Conservation (phyloP, 768 basidiomycete genomes). For the Mycena leptocephala region DNA sequence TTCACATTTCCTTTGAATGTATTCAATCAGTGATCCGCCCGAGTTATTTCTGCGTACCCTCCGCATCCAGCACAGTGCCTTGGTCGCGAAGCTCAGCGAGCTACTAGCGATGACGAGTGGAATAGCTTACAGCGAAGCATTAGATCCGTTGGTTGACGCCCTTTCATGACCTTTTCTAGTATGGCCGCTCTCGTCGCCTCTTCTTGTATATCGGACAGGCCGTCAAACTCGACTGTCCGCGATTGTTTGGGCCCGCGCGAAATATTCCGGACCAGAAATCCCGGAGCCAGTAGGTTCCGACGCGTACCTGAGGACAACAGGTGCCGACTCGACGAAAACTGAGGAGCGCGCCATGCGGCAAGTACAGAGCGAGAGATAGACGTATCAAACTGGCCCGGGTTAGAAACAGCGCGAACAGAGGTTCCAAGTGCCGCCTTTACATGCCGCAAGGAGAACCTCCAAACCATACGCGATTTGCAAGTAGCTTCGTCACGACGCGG, state of each 20-base stretch:
- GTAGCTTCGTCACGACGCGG: slow-evolving; percentile 6
- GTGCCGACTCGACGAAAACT: slow-evolving; percentile 12
- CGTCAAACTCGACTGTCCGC: slow-evolving; percentile 48
- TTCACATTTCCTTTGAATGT: slow-evolving; percentile 80
- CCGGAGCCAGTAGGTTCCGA: neutral
- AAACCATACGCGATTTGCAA: slow-evolving; percentile 31
- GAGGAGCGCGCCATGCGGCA: neutral
- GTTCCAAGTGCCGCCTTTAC: slow-evolving; percentile 17
- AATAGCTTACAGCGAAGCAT: slow-evolving; percentile 88
- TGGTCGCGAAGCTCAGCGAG: slow-evolving; percentile 35
- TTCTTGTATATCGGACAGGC: slow-evolving; percentile 67
- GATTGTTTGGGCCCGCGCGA: slow-evolving; percentile 54
- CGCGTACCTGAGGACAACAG: slow-evolving; percentile 18
- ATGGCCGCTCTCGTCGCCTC: slow-evolving; percentile 82
- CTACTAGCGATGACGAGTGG: slow-evolving; percentile 25
- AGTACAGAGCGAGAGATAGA: neutral
- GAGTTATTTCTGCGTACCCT: slow-evolving; percentile 65
- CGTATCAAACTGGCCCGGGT: neutral
- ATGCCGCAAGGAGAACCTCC: slow-evolving; percentile 26
- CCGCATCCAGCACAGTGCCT: slow-evolving; percentile 92
- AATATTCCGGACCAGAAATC: slow-evolving; percentile 37
- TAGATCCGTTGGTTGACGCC: slow-evolving; percentile 90
- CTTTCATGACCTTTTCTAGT: slow-evolving; percentile 89
- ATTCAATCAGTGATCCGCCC: slow-evolving; percentile 36
- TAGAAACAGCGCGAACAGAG: neutral